Evolutionary conservation across 2,329 filamentous ascomycete species (phyloP), one percentile per base, ranked within the genome.

Genomic region (Microascus cirrosus): DNA sequence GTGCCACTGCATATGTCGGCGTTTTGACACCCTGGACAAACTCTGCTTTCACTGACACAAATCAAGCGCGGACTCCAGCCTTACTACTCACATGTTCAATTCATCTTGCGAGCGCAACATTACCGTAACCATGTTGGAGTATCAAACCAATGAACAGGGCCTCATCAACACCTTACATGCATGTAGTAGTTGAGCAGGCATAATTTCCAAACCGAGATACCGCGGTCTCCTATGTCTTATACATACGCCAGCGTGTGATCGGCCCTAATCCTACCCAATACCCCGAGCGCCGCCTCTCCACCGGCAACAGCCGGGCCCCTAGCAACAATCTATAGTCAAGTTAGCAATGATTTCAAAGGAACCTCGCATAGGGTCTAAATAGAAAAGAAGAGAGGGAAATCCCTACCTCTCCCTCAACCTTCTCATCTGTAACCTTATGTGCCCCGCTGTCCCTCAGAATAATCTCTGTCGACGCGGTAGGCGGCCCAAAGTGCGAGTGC

Each of bases 381-480:
- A 7, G 22, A 20, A 22, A 48, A 3, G 35, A 28, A 28, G 22
- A 22, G 48, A 3, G n/a, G 56, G 18, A 20, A 63, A 58, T 45
- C 54, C 67, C 81, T 70, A 87, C 85, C 74, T 87, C 80, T 68
- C 87, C 87, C 61, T 79, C 72, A 50, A 78, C 76, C 61, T 73
- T 74, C 11, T 83, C 77, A 62, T 89, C 85, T 0, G 81, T 84
- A 2, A 85, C 86, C 70, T 82, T 84, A 61, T 81, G 73, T 36
- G 73, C 71, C 5, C 74, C 74, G 35, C 75, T 83, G 66, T 90
- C 86, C 63, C 78, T 81, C 60, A 96, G 69, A 65, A 88, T 81
- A 45, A 96, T 70, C 73, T 97, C 93, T 1, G 93, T 80, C 64
- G 84, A 87, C 62, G 87, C 89, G 48, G 94, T 68, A 2, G 93